Conservation (phyloP, 345 rosid species). For the Rubroshorea leprosula region DNA sequence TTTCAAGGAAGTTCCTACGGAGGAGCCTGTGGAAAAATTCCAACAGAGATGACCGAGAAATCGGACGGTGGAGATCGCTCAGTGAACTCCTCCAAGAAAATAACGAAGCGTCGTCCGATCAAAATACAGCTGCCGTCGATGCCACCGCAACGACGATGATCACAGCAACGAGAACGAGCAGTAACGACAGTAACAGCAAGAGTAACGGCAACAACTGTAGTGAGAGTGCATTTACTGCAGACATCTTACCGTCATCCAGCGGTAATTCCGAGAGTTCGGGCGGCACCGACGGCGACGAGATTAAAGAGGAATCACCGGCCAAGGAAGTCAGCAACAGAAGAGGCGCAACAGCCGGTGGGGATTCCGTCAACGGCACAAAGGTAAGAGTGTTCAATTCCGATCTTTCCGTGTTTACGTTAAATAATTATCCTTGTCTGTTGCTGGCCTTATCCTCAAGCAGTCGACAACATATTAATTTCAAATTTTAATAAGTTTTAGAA, state of each 20-base stretch:
- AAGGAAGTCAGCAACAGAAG: conserved; percentile 26
- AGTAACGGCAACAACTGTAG: conserved; percentile 26
- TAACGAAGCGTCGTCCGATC: conserved; percentile 32
- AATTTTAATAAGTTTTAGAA: no score
- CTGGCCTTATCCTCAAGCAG: conserved; percentile 16
- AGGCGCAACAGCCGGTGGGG: conserved; percentile 40
- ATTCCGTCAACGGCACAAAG: conserved; percentile 40
- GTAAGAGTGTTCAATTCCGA: conserved; percentile 27
- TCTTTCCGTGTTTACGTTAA: conserved; percentile 8
- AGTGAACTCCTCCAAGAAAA: conserved; percentile 38
- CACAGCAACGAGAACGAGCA: conserved; percentile 23
- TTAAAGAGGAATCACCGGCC: conserved; percentile 7
- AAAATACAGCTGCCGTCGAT: neutral
- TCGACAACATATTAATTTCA: no score
- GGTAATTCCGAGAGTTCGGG: conserved; percentile 28
- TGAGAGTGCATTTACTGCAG: conserved; percentile 37
- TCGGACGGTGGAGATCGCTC: conserved; percentile 46
- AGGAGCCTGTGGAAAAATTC: conserved; percentile 51
- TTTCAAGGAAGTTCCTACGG: conserved; percentile 45
- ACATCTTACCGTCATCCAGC: conserved; percentile 30
- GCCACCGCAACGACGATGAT: neutral
- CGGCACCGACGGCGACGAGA: conserved; percentile 33
- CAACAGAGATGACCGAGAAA: conserved; percentile 14
- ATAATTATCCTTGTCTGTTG: conserved; percentile 5
- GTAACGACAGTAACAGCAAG: neutral